Conservation (phyloP, 2,329 filamentous ascomycete genomes). For the Diaporthe citrichinensis region DNA sequence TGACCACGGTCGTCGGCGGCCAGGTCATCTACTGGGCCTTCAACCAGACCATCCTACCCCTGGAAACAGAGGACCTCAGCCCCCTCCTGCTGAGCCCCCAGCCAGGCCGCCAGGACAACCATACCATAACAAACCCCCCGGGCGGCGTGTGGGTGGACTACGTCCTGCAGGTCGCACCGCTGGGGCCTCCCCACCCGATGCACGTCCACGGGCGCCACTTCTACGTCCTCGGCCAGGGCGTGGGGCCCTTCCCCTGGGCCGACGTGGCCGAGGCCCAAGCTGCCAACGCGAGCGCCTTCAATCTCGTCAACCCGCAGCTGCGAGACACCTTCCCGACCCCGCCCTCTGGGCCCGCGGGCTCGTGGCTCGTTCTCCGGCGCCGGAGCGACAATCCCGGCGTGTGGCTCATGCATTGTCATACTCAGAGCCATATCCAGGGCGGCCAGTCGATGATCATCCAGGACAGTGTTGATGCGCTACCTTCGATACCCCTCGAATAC, state of each 20-base stretch:
- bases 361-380: not conserved
- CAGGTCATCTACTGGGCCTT: not conserved
- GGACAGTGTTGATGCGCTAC: not conserved
- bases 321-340: not conserved
- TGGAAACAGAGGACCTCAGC: not conserved
- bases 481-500: not conserved
- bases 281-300: not conserved
- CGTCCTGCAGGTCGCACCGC: not conserved
- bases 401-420: slow-evolving; percentile 4
- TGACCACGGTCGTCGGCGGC: not conserved
- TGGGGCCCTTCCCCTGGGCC: not conserved
- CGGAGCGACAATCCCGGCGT: not conserved
- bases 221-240: not conserved
- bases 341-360: not conserved
- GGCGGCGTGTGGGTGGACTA: not conserved
- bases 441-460: not conserved
- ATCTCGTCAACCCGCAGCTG: not conserved
- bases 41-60: not conserved
- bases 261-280: not conserved
- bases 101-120: not conserved
- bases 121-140: not conserved
- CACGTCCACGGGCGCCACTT: not conserved
- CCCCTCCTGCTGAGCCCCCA: not conserved
- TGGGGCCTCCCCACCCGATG: not conserved
- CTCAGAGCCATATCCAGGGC: slow-evolving; percentile 4